A percentile compares a stretch with the other conserved stretches of the same genome.
These are phyloP conservation scores for Mallotus repandus DNA, from an alignment of 441 rosid species.

Conservation along the genomic window DNA sequence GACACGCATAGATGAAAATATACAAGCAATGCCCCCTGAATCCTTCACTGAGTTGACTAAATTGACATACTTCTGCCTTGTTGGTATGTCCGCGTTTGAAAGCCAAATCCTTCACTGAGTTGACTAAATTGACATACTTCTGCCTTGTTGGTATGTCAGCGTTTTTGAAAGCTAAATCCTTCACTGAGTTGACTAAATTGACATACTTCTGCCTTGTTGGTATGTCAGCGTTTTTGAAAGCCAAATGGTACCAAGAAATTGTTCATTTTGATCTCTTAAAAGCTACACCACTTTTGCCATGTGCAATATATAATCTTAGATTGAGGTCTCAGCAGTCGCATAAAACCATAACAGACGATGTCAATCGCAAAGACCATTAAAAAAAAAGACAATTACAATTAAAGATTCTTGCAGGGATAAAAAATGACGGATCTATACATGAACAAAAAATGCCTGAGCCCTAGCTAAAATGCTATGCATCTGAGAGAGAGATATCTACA, in stretches of 20 bases:
- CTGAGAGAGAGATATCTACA: no score
- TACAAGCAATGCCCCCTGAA: slow-evolving; percentile 73
- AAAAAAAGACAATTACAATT: background rate
- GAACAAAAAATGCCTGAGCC: no score
- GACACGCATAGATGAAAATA: slow-evolving; percentile 91
- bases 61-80: no score
- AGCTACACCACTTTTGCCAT: background rate
- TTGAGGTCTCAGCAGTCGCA: background rate
- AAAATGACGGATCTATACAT: no score
- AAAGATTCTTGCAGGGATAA: background rate
- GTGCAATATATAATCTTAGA: background rate
- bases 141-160: no score
- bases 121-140: no score
- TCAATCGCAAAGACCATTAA: background rate
- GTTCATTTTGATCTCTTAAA: background rate
- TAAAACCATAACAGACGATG: background rate
- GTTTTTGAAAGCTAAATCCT: no score
- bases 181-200: no score
- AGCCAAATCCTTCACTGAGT: no score
- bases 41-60: slow-evolving; percentile 75
- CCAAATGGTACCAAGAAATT: slow-evolving; percentile 7
- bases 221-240: slow-evolving; percentile 75
- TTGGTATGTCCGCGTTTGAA: no score
- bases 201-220: slow-evolving; percentile 56
- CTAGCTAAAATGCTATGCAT: no score